Base-by-base conservation (phyloP, 257 asterid genomes). In the Apocynum venetum region DNA sequence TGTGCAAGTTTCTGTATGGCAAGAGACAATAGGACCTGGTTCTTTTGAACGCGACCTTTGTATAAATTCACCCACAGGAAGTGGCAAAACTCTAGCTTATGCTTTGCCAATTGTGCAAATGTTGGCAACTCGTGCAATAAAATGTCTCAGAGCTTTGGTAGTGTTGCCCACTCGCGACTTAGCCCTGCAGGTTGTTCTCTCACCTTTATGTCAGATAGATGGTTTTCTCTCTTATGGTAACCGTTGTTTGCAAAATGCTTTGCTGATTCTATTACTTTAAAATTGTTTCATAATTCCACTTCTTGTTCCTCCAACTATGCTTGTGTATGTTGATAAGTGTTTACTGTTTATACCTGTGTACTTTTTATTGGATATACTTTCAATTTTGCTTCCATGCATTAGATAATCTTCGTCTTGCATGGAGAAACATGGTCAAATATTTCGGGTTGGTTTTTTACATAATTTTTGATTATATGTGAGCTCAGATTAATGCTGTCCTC, bases 131-230 rank as follows among this genome's bases (percentile, higher is more conserved):
- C 92, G 93, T 57, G 76, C 88, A 10, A 78, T 91, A 70, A 91
- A 86, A 85, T 89, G 92, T 78, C 90, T 94, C 76, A 95, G 97
- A 68, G 98, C 98, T 82, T 81, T 94, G 83, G 97, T 92, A 52
- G 98, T 94, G 63, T 88, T 94, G 89, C 98, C 97, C 53, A 92
- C 97, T 81, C 94, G 96, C 74, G 97, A 91, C 84, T 85, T 94
- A 84, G 98, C 98, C 40, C 17, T 92, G 80, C 97, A 94, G 98
- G 98, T 92, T 75, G 72, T 61, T 77, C 72, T 49, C 41, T 14
- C 14, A 19, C 56, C 44, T 14, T 59, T 71, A 15, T 17, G 6
- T 70, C 64, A 15, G 25, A 44, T 43, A 9, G 8, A 43, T 36
- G 19, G 35, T 38, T 36, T 0, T 61, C 19, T 79, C 25, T 63